Percentiles rank a stretch among this genome's conserved stretches.
Evolutionary conservation across 179 eudicot species (phyloP).

Genomic region (Beta lomatogona): DNA sequence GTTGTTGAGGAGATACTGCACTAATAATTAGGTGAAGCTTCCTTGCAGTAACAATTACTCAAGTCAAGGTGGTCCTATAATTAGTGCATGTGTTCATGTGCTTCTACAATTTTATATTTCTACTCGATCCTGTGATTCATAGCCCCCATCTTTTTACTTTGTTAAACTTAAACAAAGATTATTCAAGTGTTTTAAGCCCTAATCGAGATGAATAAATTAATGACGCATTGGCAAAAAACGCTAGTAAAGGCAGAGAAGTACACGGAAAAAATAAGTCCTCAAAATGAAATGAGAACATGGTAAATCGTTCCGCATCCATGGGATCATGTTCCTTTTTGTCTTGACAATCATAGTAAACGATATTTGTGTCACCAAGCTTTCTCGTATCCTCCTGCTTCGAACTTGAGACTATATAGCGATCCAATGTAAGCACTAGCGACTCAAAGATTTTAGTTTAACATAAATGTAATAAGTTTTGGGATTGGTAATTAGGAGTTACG

Average conservation of each 20-base stretch:
- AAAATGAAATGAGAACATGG: constrained; percentile 3
- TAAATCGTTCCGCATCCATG: constrained; percentile 22
- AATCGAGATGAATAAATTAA: too few relatives aligned
- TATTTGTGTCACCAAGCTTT: neutral
- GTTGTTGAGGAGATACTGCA: neutral
- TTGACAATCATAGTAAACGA: constrained; percentile 4
- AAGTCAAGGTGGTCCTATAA: neutral
- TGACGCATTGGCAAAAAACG: neutral
- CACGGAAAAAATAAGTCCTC: neutral
- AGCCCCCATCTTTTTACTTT: neutral
- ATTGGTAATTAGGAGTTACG: too few relatives aligned
- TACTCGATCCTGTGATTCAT: neutral
- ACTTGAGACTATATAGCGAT: too few relatives aligned
- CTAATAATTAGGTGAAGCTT: constrained; percentile 23
- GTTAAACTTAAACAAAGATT: neutral
- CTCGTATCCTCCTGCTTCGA: neutral
- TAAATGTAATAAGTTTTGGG: too few relatives aligned
- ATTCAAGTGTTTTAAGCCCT: neutral
- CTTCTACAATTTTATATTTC: neutral
- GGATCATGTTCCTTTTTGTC: constrained; percentile 31
- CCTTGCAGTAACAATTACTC: constrained; percentile 10
- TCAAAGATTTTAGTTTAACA: too few relatives aligned
- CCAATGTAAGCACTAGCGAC: too few relatives aligned
- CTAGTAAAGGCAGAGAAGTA: too few relatives aligned
- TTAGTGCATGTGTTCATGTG: neutral